A percentile compares a stretch with the other conserved stretches of the same genome.
Conservation (phyloP, 768 basidiomycete species). For the Xerocomus spinulosus region DNA sequence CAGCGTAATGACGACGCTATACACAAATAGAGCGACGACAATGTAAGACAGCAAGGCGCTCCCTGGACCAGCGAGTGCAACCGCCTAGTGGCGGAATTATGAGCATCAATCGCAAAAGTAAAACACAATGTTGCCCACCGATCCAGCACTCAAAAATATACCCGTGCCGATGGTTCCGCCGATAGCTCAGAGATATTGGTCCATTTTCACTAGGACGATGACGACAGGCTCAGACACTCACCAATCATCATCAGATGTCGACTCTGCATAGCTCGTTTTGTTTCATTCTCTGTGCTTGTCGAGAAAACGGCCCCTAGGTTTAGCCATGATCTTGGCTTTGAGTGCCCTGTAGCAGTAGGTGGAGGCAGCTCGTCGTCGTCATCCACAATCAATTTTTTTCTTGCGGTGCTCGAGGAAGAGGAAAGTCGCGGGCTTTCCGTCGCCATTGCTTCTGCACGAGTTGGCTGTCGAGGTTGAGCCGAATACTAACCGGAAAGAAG, state of each 20-base stretch:
- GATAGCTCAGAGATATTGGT: constrained; percentile 38
- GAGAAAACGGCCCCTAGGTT: constrained; percentile 5
- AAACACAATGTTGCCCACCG: constrained; percentile 30
- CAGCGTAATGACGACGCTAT: constrained; percentile 58
- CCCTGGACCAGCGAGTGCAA: constrained; percentile 55
- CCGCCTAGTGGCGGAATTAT: constrained; percentile 32
- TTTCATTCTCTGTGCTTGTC: constrained; percentile 19
- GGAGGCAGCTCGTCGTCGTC: constrained; percentile 2
- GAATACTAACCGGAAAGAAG: too few relatives aligned
- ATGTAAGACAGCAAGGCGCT: constrained; percentile 59
- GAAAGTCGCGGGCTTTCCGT: neutral
- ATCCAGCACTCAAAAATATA: constrained; percentile 57
- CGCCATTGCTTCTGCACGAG: neutral
- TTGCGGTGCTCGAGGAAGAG: neutral
- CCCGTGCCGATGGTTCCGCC: constrained; percentile 59
- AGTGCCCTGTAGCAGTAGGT: neutral
- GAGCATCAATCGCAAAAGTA: neutral
- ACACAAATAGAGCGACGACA: constrained; percentile 56
- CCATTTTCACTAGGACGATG: too few relatives aligned
- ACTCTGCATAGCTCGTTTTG: constrained; percentile 38
- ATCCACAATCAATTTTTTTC: neutral
- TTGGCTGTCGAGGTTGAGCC: neutral
- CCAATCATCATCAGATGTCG: constrained; percentile 43
- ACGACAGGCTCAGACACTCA: constrained; percentile 11
- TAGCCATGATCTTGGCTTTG: neutral